phyloP scores from a whole-genome alignment of 352 stramenopile genomes.

The Phytophthora niederhauseri region DNA sequence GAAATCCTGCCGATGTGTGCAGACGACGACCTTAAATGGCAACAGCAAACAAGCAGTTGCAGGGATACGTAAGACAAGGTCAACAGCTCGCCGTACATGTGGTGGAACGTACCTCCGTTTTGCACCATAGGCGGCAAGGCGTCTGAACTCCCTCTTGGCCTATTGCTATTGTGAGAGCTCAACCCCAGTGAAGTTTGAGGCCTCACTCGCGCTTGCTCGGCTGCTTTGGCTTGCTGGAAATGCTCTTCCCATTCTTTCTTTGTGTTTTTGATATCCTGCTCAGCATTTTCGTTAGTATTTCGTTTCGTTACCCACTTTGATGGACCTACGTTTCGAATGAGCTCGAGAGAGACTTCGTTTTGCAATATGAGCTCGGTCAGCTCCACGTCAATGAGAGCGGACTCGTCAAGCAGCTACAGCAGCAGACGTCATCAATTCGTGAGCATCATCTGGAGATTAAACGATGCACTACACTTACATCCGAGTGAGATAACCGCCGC shows the following conservation, averaged over 20 bases:
- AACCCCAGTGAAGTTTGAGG: constrained; percentile 64
- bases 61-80: not conserved
- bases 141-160: constrained; percentile 1
- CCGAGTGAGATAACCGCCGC: constrained; percentile 31
- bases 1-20: constrained; percentile 63
- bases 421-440: not conserved
- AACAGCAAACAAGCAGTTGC: constrained; percentile 8
- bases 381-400: constrained; percentile 73
- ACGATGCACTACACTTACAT: constrained; percentile 19
- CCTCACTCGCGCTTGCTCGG: constrained; percentile 42
- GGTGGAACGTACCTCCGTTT: constrained; percentile 26
- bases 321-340: constrained; percentile 75
- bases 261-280: constrained; percentile 77
- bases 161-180: constrained; percentile 13
- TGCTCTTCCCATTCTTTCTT: constrained; percentile 79
- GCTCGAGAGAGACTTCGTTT: constrained; percentile 83
- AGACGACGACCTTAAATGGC: constrained; percentile 37
- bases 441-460: not conserved
- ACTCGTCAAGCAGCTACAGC: constrained; percentile 70
- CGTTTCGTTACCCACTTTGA: not conserved
- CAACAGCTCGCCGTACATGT: not conserved
- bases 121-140: not conserved
- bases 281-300: not conserved
- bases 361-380: constrained; percentile 85
- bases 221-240: constrained; percentile 56